A percentile compares a stretch with the other conserved stretches of the same genome.
Conservation (phyloP, 768 basidiomycete species). For the Porphyrellus cyaneotinctus region DNA sequence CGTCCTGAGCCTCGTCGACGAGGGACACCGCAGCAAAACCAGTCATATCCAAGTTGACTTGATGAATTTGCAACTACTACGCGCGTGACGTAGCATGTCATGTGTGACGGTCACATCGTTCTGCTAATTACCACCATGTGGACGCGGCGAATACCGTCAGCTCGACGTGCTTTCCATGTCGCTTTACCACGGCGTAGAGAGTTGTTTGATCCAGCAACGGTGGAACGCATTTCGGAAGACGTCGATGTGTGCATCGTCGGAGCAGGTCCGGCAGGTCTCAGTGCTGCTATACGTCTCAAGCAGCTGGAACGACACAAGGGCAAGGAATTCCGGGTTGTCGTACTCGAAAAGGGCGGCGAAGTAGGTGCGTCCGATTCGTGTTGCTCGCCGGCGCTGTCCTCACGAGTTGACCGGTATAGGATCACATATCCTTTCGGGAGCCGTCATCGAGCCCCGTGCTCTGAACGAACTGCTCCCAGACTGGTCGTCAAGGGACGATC, state of each 20-base stretch:
- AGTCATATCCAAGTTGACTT: constrained; percentile 37
- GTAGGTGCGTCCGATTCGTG: constrained; percentile 55
- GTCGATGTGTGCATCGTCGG: constrained; percentile 98
- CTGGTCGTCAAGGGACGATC: constrained; percentile 63
- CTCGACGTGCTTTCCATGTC: constrained; percentile 18
- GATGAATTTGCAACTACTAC: too few relatives aligned
- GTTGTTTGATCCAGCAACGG: constrained; percentile 48
- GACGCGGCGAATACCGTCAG: constrained; percentile 1
- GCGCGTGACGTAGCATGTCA: background rate
- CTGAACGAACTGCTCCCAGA: constrained; percentile 87
- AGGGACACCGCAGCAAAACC: constrained; percentile 47
- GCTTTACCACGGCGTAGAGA: constrained; percentile 24
- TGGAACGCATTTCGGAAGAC: constrained; percentile 84
- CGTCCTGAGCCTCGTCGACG: constrained; percentile 39
- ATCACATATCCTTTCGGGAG: constrained; percentile 92
- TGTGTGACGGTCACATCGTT: background rate
- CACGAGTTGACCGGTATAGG: constrained; percentile 42
- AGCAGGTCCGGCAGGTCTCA: constrained; percentile 90
- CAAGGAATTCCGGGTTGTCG: constrained; percentile 82
- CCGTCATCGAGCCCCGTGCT: constrained; percentile 90
- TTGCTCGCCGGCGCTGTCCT: background rate
- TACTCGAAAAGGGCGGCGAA: constrained; percentile 93
- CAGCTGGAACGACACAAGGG: constrained; percentile 56
- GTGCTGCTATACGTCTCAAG: constrained; percentile 93
- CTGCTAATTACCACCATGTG: background rate